Base-by-base conservation (phyloP, 176 grass and related monocot species). In the Eremochloa ophiuroides region DNA sequence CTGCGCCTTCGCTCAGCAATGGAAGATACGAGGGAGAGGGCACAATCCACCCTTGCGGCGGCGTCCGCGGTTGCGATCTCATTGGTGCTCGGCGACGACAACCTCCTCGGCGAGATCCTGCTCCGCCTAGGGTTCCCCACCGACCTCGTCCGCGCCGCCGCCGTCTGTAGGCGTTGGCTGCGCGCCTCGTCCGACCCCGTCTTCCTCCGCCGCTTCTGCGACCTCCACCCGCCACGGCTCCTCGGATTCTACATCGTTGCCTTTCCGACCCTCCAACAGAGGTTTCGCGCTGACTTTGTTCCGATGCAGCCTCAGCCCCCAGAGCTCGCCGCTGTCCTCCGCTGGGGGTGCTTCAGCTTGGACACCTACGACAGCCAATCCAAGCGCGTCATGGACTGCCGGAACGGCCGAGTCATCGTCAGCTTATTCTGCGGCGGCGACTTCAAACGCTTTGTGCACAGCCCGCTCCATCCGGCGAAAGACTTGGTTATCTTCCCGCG, bases 61-160 rank as follows among this genome's bases (percentile, higher is more conserved):
- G 73, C 50, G 20, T 9, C 50, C 25, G 37, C n/a, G 23, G 7
- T n/a, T 1, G 74, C 56, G 8, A 42, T 43, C 56, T 62, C 55
- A 8, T 0, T 61, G 37, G 74, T 62, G 56, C 74, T 77, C 14
- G 56, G 58, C 58, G 7, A 77, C 75, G 75, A 26, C 37, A 16
- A 77, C 74, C 74, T 77, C 56, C 56, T 77, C 4, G 56, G 38
- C 25, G 56, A 77, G 74, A 62, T 77, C 74, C 27, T 77, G 8
- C 23, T 77, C 37, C 56, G 37, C 38, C 74, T 77, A 7, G 74
- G 25, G 7, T 43, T 77, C 74, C 2, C 74, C 74, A 62, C 56
- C 23, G 26, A 61, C 37, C 74, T 77, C 55, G 74, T 77, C 25
- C 56, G 38, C 37, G 38, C 56, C 38, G 56, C 74, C 38, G 38